phyloP scores from a whole-genome alignment of 768 basidiomycete species.

The Clathrus columnatus region DNA sequence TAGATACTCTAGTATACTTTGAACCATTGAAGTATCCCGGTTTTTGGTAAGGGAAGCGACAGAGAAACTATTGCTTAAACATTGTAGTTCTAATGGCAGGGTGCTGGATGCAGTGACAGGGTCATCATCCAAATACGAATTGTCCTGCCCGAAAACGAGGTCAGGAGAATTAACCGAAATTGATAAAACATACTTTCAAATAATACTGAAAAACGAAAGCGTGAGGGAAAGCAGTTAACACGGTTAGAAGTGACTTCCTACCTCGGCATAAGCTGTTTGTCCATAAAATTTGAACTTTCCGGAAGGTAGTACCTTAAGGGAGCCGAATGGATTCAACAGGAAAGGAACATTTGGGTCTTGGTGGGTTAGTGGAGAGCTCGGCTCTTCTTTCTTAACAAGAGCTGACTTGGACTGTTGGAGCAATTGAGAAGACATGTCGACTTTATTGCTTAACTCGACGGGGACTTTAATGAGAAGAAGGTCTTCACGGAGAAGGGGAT shows the following conservation, averaged over 20 bases:
- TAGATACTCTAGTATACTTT: not conserved
- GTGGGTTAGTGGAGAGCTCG: not conserved
- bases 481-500: constrained; percentile 10
- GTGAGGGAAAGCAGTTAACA: too few relatives aligned
- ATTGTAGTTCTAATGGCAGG: not conserved
- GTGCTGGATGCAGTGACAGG: not conserved
- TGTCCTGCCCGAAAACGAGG: not conserved
- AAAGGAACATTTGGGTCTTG: not conserved
- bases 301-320: not conserved
- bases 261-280: constrained; percentile 1
- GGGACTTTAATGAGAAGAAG: constrained; percentile 9
- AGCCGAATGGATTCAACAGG: not conserved
- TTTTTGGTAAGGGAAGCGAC: not conserved
- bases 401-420: not conserved
- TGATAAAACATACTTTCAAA: not conserved
- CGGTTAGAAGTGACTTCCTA: too few relatives aligned
- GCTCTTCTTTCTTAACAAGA: not conserved
- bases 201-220: too few relatives aligned
- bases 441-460: constrained; percentile 8
- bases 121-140: not conserved
- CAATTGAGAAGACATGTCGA: not conserved
- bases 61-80: not conserved
- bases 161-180: not conserved
- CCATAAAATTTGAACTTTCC: not conserved
- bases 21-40: not conserved